These are phyloP conservation scores for Pseudocercospora fijiensis DNA, from an alignment of 2,329 filamentous ascomycete species.

Conservation along the genomic window DNA sequence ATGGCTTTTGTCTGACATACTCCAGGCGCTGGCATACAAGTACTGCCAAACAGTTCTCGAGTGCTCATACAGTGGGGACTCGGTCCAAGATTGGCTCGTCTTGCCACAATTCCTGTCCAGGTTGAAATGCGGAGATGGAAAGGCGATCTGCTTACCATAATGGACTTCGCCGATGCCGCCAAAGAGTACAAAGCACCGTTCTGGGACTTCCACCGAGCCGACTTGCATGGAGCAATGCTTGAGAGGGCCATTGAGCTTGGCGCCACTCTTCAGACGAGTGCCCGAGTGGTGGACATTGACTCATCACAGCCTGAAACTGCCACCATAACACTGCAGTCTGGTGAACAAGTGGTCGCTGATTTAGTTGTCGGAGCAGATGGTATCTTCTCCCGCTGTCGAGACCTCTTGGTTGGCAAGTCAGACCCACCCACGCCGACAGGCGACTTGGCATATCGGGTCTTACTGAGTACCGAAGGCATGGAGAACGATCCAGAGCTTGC, in stretches of 20 bases:
- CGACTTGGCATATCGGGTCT: slow-evolving; percentile 52
- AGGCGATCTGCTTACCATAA: slow-evolving; percentile 49
- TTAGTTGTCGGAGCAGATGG: slow-evolving; percentile 53
- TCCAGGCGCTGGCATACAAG: slow-evolving; percentile 52
- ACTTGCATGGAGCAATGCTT: slow-evolving; percentile 52
- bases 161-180: slow-evolving; percentile 47
- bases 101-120: slow-evolving; percentile 45
- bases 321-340: slow-evolving; percentile 44
- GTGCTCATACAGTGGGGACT: slow-evolving; percentile 54
- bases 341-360: slow-evolving; percentile 42
- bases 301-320: slow-evolving; percentile 22
- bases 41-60: slow-evolving; percentile 50
- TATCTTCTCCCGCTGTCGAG: slow-evolving; percentile 46
- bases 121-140: slow-evolving; percentile 57
- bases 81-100: slow-evolving; percentile 41
- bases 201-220: slow-evolving; percentile 57
- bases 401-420: slow-evolving; percentile 46
- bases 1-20: not conserved
- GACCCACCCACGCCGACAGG: slow-evolving; percentile 53
- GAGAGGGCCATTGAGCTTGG: slow-evolving; percentile 52
- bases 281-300: slow-evolving; percentile 46
- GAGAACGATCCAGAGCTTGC: slow-evolving; percentile 49
- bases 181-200: slow-evolving; percentile 45
- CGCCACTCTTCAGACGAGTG: slow-evolving; percentile 46
- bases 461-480: slow-evolving; percentile 50